Base-by-base conservation (phyloP, 352 stramenopile species). In the Phytophthora citricola region DNA sequence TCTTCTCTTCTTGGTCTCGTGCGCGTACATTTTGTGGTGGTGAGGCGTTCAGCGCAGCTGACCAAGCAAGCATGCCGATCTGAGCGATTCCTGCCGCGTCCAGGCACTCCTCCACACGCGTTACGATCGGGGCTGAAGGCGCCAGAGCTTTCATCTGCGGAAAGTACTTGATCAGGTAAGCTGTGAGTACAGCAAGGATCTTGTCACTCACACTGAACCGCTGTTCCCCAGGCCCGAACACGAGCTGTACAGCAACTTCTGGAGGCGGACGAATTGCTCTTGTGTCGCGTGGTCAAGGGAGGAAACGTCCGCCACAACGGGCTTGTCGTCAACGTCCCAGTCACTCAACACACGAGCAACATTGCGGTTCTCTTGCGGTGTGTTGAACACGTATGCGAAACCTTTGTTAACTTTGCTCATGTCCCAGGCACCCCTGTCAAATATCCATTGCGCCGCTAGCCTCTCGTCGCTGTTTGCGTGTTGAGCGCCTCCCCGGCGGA, bases 371-470 rank as follows among this genome's bases (percentile, higher is more conserved):
- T 70, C 48, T 2, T 17, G 20, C 17, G 54, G 47, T 1, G 54
- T 65, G 40, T 70, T 75, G 45, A 45, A 65, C 3, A 72, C 61
- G 49, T 75, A 77, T 0, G 47, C 49, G 27, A 80, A 75, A 0
- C 22, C 62, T 17, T 83, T 78, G 46, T 71, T 80, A 0, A 53
- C 73, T 0, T 50, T 61, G 3, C 20, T 68, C 62, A 78, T 63
- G 44, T 79, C 75, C 69, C 69, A 77, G 17, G 41, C 41, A 4
- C 41, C 41, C 7, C 20, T 11, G 41, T 48, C 41, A 4, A 31
- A 48, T 5, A 31, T 48, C 41, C 20, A 48, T 11, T 5, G 41
- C 7, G 20, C 8, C 5, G 41, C 20, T n/a, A 48, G 41, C 4
- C 3, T 22, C 10, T 32, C 41, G 12, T 48, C 41, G 0, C 9